phyloP scores from a whole-genome alignment of 306 rosid genomes.

The Dicorynia guianensis region DNA sequence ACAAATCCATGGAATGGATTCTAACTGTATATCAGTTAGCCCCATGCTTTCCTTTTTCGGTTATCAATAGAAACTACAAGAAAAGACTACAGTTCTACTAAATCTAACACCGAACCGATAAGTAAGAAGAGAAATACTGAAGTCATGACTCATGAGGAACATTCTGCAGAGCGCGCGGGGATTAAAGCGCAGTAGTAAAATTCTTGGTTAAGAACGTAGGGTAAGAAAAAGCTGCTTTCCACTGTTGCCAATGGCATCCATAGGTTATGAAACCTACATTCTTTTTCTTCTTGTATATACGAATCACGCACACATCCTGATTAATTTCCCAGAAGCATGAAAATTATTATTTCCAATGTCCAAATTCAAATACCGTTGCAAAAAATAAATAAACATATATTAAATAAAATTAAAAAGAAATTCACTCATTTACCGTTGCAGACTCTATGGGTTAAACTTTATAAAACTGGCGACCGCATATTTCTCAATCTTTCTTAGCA shows the following conservation, averaged over 20 bases:
- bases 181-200: too few relatives aligned
- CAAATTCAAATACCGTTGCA: not conserved
- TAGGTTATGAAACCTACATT: not conserved
- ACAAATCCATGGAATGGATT: too few relatives aligned
- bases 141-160: too few relatives aligned
- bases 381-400: too few relatives aligned
- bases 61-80: too few relatives aligned
- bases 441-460: constrained; percentile 14
- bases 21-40: not conserved
- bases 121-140: too few relatives aligned
- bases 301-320: not conserved
- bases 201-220: not conserved
- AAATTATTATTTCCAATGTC: not conserved
- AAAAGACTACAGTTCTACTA: too few relatives aligned
- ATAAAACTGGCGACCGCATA: constrained; percentile 13
- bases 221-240: not conserved
- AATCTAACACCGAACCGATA: too few relatives aligned
- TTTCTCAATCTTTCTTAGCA: not conserved
- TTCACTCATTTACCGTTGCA: constrained; percentile 6
- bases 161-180: too few relatives aligned
- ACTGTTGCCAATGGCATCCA: not conserved
- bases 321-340: too few relatives aligned
- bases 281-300: not conserved
- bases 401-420: too few relatives aligned
- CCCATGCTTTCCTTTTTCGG: not conserved